Conservation (phyloP, 768 basidiomycete species). For the Tricholoma saponaceum region DNA sequence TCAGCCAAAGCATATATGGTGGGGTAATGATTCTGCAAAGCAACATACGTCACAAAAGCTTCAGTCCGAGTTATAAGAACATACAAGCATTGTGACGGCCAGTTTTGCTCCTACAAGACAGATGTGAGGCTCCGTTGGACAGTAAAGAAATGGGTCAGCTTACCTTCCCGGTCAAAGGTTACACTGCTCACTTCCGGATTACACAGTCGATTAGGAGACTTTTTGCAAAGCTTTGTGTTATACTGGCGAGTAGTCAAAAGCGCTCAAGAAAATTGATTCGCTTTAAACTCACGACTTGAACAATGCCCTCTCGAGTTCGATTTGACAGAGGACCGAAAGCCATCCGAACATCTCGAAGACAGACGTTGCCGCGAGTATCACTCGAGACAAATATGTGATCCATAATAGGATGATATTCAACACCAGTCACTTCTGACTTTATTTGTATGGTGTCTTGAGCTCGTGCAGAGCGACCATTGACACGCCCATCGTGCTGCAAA, state of each 20-base stretch:
- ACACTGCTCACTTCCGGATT: slow-evolving; percentile 70
- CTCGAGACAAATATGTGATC: slow-evolving; percentile 38
- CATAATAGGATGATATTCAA: slow-evolving; percentile 64
- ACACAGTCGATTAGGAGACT: slow-evolving; percentile 33
- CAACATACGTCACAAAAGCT: background rate
- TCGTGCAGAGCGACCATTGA: slow-evolving; percentile 20
- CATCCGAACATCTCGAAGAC: too few species aligned
- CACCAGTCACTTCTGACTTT: slow-evolving; percentile 53
- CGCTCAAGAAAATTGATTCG: background rate
- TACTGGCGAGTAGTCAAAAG: slow-evolving; percentile 27
- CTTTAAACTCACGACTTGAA: slow-evolving; percentile 41
- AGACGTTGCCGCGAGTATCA: too few species aligned
- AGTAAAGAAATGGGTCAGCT: slow-evolving; percentile 5
- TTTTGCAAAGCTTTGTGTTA: slow-evolving; percentile 40
- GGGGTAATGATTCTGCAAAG: slow-evolving; percentile 49
- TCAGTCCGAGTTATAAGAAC: slow-evolving; percentile 14
- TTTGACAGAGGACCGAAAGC: slow-evolving; percentile 50
- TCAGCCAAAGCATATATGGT: slow-evolving; percentile 65
- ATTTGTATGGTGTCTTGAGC: slow-evolving; percentile 53
- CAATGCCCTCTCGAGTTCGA: slow-evolving; percentile 48
- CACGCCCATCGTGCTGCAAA: slow-evolving; percentile 56
- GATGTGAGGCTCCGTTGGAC: background rate
- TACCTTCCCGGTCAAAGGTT: slow-evolving; percentile 65
- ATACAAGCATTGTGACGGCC: slow-evolving; percentile 64
- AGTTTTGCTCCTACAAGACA: slow-evolving; percentile 49